Percentiles rank a stretch among this genome's conserved stretches.
These are phyloP conservation scores for Urtica urens DNA, from an alignment of 306 rosid species.

Conservation along the genomic window DNA sequence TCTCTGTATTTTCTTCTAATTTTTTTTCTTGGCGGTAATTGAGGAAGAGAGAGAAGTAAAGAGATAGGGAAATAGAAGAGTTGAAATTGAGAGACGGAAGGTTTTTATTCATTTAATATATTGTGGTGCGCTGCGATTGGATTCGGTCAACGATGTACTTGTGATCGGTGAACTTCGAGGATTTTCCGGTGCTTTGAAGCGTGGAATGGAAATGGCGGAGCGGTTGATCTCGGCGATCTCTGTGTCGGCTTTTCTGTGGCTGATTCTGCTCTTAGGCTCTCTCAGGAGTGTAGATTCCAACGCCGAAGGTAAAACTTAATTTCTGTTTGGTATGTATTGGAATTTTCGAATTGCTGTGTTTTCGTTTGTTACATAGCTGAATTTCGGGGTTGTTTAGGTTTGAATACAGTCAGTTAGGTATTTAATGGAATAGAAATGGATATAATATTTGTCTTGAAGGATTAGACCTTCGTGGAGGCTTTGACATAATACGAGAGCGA, in stretches of 20 bases:
- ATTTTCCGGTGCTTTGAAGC: constrained; percentile 10
- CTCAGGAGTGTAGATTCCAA: constrained; percentile 37
- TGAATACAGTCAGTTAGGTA: too few species aligned
- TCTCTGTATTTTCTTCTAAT: not conserved
- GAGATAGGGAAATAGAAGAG: not conserved
- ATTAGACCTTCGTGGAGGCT: too few species aligned
- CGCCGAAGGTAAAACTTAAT: constrained; percentile 45
- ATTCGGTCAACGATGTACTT: constrained; percentile 12
- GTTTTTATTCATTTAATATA: too few species aligned
- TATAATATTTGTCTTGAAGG: too few species aligned
- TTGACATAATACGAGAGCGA: too few species aligned
- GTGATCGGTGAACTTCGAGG: constrained; percentile 11
- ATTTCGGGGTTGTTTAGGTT: not conserved
- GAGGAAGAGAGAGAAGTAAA: not conserved
- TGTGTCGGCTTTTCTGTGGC: constrained; percentile 31
- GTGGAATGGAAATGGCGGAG: constrained; percentile 19
- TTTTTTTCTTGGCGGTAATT: not conserved
- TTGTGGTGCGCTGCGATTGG: not conserved
- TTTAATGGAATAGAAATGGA: too few species aligned
- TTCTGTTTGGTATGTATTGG: not conserved
- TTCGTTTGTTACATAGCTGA: not conserved
- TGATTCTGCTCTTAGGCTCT: constrained; percentile 41
- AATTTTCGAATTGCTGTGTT: not conserved
- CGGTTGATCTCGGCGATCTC: constrained; percentile 23
- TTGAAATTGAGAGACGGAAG: too few species aligned